Percentiles rank a stretch among this genome's conserved stretches.
Conservation (phyloP, 192 early-diverging fungal species). For the Coemansia sp. region DNA sequence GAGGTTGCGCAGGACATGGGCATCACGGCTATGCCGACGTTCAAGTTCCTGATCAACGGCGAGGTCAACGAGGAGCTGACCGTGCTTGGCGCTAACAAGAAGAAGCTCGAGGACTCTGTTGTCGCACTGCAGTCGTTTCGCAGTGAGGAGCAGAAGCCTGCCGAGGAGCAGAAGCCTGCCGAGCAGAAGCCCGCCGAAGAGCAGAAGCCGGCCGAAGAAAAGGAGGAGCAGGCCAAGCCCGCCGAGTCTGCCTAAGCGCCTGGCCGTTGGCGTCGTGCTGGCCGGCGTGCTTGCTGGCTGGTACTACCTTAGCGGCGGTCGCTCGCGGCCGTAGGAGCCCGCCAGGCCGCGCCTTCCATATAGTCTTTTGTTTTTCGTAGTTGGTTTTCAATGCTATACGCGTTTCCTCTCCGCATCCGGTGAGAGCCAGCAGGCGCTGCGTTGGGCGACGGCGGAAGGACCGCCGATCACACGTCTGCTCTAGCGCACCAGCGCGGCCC, state of each 20-base stretch:
- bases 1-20: conserved; percentile 36
- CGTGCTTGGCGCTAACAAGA: conserved; percentile 42
- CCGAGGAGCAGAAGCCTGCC: conserved; percentile 2
- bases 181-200: not conserved
- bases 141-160: not conserved
- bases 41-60: conserved; percentile 65
- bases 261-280: too few species aligned
- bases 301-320: not conserved
- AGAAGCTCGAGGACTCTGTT: not conserved
- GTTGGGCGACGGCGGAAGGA: too few species aligned
- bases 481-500: too few species aligned
- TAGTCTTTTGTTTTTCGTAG: too few species aligned
- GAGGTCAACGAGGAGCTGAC: conserved; percentile 56
- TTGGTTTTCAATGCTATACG: too few species aligned
- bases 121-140: not conserved
- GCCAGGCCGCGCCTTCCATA: too few species aligned
- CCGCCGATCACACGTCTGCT: too few species aligned
- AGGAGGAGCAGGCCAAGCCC: conserved; percentile 1
- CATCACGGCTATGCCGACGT: conserved; percentile 76
- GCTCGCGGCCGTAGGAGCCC: too few species aligned
- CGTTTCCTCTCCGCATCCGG: too few species aligned
- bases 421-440: too few species aligned
- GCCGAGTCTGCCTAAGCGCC: conserved; percentile 4
- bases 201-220: conserved; percentile 12
- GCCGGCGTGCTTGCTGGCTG: too few species aligned